Percentiles rank a stretch among this genome's conserved stretches.
These are phyloP conservation scores for Lentinula aciculospora DNA, from an alignment of 768 basidiomycete genomes.

Conservation along the genomic window DNA sequence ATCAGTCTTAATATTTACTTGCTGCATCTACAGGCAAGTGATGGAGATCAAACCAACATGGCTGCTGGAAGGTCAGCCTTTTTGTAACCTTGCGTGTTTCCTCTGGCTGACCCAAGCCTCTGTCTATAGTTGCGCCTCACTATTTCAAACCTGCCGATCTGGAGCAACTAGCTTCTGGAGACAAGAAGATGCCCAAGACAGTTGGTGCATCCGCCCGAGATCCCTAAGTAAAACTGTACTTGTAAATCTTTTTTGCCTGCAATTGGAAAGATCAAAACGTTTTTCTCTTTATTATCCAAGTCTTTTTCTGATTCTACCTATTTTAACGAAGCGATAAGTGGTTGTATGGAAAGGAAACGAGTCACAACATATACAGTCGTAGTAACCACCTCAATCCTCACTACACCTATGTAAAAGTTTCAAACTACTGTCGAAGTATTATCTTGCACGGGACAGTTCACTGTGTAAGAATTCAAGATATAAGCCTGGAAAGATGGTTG, in stretches of 20 bases:
- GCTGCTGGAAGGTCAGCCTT: constrained; percentile 76
- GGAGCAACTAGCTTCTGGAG: constrained; percentile 72
- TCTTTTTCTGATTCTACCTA: constrained; percentile 69
- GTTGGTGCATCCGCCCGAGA: constrained; percentile 29
- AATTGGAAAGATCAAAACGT: constrained; percentile 1
- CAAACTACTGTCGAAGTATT: background rate
- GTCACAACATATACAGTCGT: background rate
- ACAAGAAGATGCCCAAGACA: constrained; percentile 95
- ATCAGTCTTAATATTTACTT: background rate
- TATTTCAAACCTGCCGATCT: constrained; percentile 88
- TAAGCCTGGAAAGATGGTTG: background rate
- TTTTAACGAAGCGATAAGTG: constrained; percentile 34
- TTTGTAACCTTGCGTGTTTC: background rate
- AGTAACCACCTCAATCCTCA: background rate
- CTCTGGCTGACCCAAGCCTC: constrained; percentile 6
- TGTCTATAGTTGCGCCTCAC: constrained; percentile 81
- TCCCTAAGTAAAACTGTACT: background rate
- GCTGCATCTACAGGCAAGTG: constrained; percentile 55
- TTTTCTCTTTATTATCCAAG: constrained; percentile 45
- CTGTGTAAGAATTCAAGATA: constrained; percentile 21
- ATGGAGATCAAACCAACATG: constrained; percentile 98
- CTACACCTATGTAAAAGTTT: too few relatives aligned
- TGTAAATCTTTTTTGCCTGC: background rate
- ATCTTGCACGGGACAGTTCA: constrained; percentile 35
- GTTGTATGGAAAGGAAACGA: background rate